Percentiles rank a stretch among this genome's conserved stretches.
Evolutionary conservation across 768 basidiomycete species (phyloP).

Genomic region (Amanita pseudoporphyria): DNA sequence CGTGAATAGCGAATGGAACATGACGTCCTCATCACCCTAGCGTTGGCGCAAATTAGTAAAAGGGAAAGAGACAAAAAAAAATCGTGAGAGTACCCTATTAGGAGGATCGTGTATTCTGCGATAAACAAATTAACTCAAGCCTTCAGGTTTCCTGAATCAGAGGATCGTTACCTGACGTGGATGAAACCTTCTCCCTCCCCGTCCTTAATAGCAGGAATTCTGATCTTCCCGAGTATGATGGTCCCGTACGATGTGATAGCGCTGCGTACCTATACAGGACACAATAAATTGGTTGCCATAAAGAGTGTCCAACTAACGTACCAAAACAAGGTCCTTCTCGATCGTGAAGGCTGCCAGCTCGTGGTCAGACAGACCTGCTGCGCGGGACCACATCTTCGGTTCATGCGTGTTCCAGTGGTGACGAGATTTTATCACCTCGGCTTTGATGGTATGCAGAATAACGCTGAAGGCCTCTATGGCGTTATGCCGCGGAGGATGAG

Average conservation of each 20-base stretch:
- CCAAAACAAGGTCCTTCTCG: constrained; percentile 32
- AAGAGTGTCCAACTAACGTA: constrained; percentile 14
- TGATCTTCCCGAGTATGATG: constrained; percentile 70
- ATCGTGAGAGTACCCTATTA: constrained; percentile 40
- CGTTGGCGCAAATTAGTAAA: constrained; percentile 6
- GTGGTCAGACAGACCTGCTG: constrained; percentile 37
- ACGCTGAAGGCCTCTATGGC: constrained; percentile 57
- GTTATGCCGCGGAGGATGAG: constrained; percentile 50
- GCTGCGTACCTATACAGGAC: constrained; percentile 37
- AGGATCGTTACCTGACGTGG: constrained; percentile 50
- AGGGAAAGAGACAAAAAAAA: background rate
- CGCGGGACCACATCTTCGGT: constrained; percentile 63
- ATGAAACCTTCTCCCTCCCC: constrained; percentile 54
- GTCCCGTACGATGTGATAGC: constrained; percentile 55
- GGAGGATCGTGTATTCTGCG: constrained; percentile 68
- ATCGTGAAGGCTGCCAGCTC: constrained; percentile 45
- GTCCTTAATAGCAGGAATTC: constrained; percentile 57
- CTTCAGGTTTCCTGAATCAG: constrained; percentile 6
- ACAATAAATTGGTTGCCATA: constrained; percentile 23
- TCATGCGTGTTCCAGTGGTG: constrained; percentile 65
- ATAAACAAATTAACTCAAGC: background rate
- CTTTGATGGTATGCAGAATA: constrained; percentile 47
- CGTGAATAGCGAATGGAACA: constrained; percentile 65
- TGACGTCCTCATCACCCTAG: constrained; percentile 56
- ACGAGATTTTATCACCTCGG: constrained; percentile 58